These are phyloP conservation scores for Alternaria sp. DNA, from an alignment of 2,329 filamentous ascomycete genomes.

Conservation along the genomic window DNA sequence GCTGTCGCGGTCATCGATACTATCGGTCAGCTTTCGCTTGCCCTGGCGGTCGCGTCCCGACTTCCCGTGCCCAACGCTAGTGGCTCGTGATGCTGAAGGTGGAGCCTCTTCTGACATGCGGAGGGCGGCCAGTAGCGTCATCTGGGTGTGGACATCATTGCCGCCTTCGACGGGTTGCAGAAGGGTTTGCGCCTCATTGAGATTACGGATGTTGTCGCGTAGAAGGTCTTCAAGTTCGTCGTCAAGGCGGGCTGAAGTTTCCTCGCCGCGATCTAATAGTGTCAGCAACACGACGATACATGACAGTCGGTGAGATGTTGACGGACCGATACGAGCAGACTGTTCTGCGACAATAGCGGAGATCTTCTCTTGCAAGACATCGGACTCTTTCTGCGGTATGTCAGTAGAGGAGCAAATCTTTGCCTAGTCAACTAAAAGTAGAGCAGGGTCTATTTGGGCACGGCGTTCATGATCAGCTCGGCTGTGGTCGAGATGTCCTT, in stretches of 20 bases:
- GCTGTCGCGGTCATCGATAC: conserved; percentile 50
- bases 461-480: not conserved
- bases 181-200: conserved; percentile 56
- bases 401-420: conserved; percentile 7
- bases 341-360: conserved; percentile 42
- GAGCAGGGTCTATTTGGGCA: not conserved
- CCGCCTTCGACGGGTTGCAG: conserved; percentile 53
- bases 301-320: not conserved
- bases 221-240: conserved; percentile 57
- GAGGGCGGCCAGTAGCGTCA: conserved; percentile 59
- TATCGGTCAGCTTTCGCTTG: conserved; percentile 50
- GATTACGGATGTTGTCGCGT: conserved; percentile 59
- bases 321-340: conserved; percentile 39
- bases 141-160: conserved; percentile 54
- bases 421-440: not conserved
- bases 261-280: conserved; percentile 44
- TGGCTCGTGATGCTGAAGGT: conserved; percentile 46
- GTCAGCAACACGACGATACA: conserved; percentile 12
- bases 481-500: not conserved
- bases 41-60: conserved; percentile 48
- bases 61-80: conserved; percentile 45
- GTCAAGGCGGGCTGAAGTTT: conserved; percentile 53
- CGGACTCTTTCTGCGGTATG: conserved; percentile 39
- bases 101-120: conserved; percentile 56
- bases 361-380: conserved; percentile 44